Evolutionary conservation across 805 yeast genomes (phyloP).

Genomic region (Candida insectorum): DNA sequence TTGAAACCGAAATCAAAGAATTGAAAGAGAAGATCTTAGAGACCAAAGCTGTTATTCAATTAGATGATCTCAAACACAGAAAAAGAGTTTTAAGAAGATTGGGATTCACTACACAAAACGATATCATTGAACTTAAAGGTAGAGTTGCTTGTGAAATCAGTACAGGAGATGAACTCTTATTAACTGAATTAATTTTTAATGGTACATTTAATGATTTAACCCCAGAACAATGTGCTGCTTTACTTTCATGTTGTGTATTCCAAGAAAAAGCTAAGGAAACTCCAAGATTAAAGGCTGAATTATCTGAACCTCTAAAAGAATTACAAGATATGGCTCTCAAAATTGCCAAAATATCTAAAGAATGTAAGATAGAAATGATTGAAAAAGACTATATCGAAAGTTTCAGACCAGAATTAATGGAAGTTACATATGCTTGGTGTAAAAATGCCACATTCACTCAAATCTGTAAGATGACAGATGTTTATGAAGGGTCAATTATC

Average conservation of each 20-base stretch:
- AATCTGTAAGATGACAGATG: slow-evolving; percentile 98
- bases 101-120: slow-evolving; percentile 82
- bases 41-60: slow-evolving; percentile 87
- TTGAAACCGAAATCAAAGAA: slow-evolving; percentile 56
- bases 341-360: slow-evolving; percentile 85
- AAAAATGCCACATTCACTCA: slow-evolving; percentile 94
- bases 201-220: slow-evolving; percentile 89
- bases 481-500: slow-evolving; percentile 93
- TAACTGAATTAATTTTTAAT: slow-evolving; percentile 91
- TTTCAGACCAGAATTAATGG: slow-evolving; percentile 93
- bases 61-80: slow-evolving; percentile 90
- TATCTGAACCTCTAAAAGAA: slow-evolving; percentile 86
- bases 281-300: slow-evolving; percentile 81
- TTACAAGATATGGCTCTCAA: slow-evolving; percentile 88
- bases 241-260: slow-evolving; percentile 92
- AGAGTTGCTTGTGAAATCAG: slow-evolving; percentile 96
- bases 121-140: slow-evolving; percentile 93
- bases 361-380: slow-evolving; percentile 82
- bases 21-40: slow-evolving; percentile 67
- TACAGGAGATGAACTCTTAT: slow-evolving; percentile 79
- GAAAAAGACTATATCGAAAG: slow-evolving; percentile 92
- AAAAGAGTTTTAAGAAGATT: slow-evolving; percentile 89
- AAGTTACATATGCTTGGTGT: slow-evolving; percentile 95
- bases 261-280: slow-evolving; percentile 91
- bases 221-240: slow-evolving; percentile 89